phyloP scores from a whole-genome alignment of 805 yeast genomes.

The Candida nemodendra region DNA sequence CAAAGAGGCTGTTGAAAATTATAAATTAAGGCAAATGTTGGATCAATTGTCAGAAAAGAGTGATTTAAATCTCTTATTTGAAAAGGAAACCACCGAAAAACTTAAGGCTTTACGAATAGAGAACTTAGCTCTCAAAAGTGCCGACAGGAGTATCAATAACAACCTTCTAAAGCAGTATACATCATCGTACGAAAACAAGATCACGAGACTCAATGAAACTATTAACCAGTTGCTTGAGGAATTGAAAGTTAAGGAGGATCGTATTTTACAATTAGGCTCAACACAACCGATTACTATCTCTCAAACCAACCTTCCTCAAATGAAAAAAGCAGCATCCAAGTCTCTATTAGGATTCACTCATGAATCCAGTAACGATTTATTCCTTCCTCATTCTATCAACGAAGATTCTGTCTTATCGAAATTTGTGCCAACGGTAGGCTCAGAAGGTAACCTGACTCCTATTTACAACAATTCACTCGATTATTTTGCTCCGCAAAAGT shows the following conservation, averaged over 20 bases:
- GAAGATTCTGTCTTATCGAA: slow-evolving; percentile 1
- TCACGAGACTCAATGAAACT: slow-evolving; percentile 6
- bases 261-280: slow-evolving; percentile 15
- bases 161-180: slow-evolving; percentile 1
- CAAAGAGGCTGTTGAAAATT: not conserved
- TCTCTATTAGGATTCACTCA: slow-evolving; percentile 8
- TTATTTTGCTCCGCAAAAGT: not conserved
- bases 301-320: slow-evolving; percentile 17
- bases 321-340: not conserved
- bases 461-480: slow-evolving; percentile 1
- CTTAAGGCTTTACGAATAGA: not conserved
- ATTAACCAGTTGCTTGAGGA: slow-evolving; percentile 11
- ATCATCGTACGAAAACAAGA: slow-evolving; percentile 11
- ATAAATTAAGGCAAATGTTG: not conserved
- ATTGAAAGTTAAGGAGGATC: slow-evolving; percentile 16
- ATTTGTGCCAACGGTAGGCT: slow-evolving; percentile 3
- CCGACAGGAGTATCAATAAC: not conserved
- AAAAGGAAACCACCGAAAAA: not conserved
- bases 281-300: slow-evolving; percentile 28
- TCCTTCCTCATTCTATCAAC: slow-evolving; percentile 1
- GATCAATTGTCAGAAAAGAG: not conserved
- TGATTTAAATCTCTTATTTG: not conserved
- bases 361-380: slow-evolving; percentile 8
- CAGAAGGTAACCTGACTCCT: slow-evolving; percentile 5
- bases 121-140: not conserved